Percentiles rank a stretch among this genome's conserved stretches.
Conservation (phyloP, 2,329 filamentous ascomycete genomes). For the Alternaria triticina region DNA sequence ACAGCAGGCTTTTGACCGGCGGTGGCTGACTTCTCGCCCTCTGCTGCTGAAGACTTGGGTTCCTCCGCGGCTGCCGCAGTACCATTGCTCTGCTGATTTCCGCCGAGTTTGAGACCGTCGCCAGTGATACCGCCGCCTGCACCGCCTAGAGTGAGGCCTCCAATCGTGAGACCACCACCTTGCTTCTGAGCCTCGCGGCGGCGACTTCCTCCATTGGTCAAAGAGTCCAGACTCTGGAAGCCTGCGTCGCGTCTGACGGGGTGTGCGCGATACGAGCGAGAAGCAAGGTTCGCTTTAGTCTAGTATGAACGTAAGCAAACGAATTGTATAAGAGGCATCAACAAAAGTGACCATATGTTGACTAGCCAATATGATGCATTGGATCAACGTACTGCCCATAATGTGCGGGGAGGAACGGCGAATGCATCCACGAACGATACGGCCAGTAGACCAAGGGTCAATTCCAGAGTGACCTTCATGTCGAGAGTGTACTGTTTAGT, state of each 20-base stretch:
- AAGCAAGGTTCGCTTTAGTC: slow-evolving; percentile 14
- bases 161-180: slow-evolving; percentile 29
- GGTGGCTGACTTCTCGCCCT: slow-evolving; percentile 7
- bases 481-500: slow-evolving; percentile 6
- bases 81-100: slow-evolving; percentile 16
- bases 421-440: slow-evolving; percentile 30
- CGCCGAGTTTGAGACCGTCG: slow-evolving; percentile 29
- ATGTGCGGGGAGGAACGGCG: slow-evolving; percentile 19
- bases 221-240: not conserved
- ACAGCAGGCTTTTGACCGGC: slow-evolving; percentile 10
- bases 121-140: slow-evolving; percentile 35
- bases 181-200: slow-evolving; percentile 14
- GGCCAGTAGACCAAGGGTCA: slow-evolving; percentile 27
- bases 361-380: not conserved
- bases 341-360: not conserved
- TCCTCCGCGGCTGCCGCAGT: slow-evolving; percentile 7
- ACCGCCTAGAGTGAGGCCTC: slow-evolving; percentile 41
- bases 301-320: slow-evolving; percentile 4
- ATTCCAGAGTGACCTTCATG: slow-evolving; percentile 33
- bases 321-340: not conserved
- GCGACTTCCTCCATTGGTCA: not conserved
- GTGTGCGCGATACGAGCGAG: slow-evolving; percentile 20
- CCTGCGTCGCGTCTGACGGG: slow-evolving; percentile 13
- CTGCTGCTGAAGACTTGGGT: slow-evolving; percentile 1
- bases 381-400: slow-evolving; percentile 29